phyloP scores from a whole-genome alignment of 169 alveolate genomes.

The Hepatocystis sp. region DNA sequence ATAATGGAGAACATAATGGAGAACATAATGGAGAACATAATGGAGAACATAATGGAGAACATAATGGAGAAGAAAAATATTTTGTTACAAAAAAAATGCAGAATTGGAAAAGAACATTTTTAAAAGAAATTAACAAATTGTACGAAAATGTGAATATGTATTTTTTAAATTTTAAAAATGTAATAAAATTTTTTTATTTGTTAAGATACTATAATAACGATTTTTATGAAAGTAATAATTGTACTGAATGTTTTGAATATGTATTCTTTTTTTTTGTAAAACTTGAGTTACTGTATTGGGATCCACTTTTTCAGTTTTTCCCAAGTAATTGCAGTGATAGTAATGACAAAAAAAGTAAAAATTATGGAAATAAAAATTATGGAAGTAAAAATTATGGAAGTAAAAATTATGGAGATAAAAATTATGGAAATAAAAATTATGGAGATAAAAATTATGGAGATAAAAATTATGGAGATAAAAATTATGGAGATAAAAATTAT shows the following conservation, averaged over 20 bases:
- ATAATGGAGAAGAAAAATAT: slow-evolving; percentile 11
- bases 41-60: not conserved
- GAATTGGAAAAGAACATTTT: slow-evolving; percentile 11
- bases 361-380: not conserved
- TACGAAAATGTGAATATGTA: slow-evolving; percentile 25
- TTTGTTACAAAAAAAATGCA: slow-evolving; percentile 49
- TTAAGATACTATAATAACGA: slow-evolving; percentile 41
- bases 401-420: not conserved
- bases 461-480: not conserved
- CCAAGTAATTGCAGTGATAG: not conserved
- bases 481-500: not conserved
- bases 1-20: too few relatives aligned
- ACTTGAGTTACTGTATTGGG: slow-evolving; percentile 63
- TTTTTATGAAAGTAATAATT: slow-evolving; percentile 17
- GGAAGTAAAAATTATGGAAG: not conserved
- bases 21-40: not conserved
- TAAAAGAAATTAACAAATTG: slow-evolving; percentile 11
- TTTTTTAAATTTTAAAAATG: slow-evolving; percentile 67
- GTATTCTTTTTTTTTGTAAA: slow-evolving; percentile 56
- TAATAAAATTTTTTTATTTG: slow-evolving; percentile 49
- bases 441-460: not conserved
- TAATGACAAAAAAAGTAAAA: slow-evolving; percentile 11
- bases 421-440: not conserved
- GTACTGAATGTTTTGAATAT: slow-evolving; percentile 16
- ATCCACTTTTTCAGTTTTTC: slow-evolving; percentile 56